Percentiles rank a stretch among this genome's conserved stretches.
These are phyloP conservation scores for Diaporthe sp. DNA, from an alignment of 2,329 filamentous ascomycete species.

Conservation along the genomic window DNA sequence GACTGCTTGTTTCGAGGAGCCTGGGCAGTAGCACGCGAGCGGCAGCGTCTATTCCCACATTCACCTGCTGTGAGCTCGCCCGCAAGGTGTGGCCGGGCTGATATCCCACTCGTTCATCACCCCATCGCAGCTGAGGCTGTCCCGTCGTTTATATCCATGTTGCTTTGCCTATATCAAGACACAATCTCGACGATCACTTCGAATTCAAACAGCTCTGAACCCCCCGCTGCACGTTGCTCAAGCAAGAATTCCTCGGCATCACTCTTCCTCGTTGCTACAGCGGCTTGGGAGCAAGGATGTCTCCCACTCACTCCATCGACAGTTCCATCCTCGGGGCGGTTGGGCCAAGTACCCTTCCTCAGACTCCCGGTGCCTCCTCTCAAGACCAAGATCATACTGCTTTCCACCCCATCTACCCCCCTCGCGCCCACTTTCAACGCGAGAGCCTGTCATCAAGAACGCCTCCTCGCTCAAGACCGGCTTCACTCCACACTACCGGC, in stretches of 20 bases:
- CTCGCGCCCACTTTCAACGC: constrained; percentile 23
- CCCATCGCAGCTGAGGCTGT: constrained; percentile 8
- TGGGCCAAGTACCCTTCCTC: constrained; percentile 5
- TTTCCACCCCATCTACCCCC: constrained; percentile 12
- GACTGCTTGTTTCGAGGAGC: neutral
- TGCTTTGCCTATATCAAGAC: constrained; percentile 1
- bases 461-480: constrained; percentile 24
- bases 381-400: constrained; percentile 9
- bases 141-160: constrained; percentile 8
- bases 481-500: constrained; percentile 30
- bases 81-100: neutral
- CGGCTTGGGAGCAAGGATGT: constrained; percentile 9
- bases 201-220: neutral
- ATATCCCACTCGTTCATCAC: constrained; percentile 19
- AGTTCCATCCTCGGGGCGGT: neutral
- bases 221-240: neutral
- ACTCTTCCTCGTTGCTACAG: neutral
- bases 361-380: neutral
- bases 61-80: neutral
- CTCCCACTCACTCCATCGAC: constrained; percentile 21
- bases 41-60: neutral
- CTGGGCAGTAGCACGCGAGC: constrained; percentile 1
- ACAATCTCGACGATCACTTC: constrained; percentile 1
- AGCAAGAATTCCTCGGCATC: neutral
- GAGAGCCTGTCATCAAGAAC: constrained; percentile 22